Conservation (phyloP, 2,329 filamentous ascomycete genomes). For the Aspergillus sp. region DNA sequence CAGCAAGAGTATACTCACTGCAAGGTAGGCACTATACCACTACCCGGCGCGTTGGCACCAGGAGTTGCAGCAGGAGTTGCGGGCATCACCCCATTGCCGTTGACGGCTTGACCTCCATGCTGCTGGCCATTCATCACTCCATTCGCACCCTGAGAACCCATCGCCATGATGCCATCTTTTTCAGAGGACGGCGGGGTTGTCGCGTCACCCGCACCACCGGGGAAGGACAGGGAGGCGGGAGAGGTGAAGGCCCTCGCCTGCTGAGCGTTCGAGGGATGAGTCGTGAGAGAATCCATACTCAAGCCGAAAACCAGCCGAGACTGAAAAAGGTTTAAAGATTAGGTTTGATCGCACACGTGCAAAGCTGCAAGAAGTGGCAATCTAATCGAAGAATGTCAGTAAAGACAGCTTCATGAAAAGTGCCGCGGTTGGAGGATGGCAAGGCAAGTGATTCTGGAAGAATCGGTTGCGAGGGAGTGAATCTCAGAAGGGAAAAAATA, state of each 20-base stretch:
- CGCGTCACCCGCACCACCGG: slow-evolving; percentile 73
- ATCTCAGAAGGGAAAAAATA: slow-evolving; percentile 8
- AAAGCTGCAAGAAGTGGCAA: neutral
- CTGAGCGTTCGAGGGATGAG: slow-evolving; percentile 81
- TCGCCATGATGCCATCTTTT: slow-evolving; percentile 53
- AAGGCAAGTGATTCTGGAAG: neutral
- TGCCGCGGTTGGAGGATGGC: neutral
- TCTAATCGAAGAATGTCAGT: neutral
- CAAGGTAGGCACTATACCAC: slow-evolving; percentile 85
- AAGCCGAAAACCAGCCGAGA: slow-evolving; percentile 19
- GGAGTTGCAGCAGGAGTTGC: slow-evolving; percentile 88
- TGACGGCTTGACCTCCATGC: slow-evolving; percentile 52
- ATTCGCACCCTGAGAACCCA: slow-evolving; percentile 41
- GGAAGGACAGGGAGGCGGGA: slow-evolving; percentile 85
- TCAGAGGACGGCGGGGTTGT: slow-evolving; percentile 73
- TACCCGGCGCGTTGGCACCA: slow-evolving; percentile 71
- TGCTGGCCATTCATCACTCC: slow-evolving; percentile 47
- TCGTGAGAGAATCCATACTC: slow-evolving; percentile 78
- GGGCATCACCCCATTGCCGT: slow-evolving; percentile 76
- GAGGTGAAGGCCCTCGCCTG: slow-evolving; percentile 96
- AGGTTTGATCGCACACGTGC: slow-evolving; percentile 19
- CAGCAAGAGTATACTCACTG: slow-evolving; percentile 73
- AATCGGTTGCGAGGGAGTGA: neutral
- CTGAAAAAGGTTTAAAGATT: slow-evolving; percentile 15
- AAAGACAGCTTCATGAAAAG: neutral